These are phyloP conservation scores for Styphnolobium japonicum DNA, from an alignment of 306 rosid genomes.

Conservation along the genomic window DNA sequence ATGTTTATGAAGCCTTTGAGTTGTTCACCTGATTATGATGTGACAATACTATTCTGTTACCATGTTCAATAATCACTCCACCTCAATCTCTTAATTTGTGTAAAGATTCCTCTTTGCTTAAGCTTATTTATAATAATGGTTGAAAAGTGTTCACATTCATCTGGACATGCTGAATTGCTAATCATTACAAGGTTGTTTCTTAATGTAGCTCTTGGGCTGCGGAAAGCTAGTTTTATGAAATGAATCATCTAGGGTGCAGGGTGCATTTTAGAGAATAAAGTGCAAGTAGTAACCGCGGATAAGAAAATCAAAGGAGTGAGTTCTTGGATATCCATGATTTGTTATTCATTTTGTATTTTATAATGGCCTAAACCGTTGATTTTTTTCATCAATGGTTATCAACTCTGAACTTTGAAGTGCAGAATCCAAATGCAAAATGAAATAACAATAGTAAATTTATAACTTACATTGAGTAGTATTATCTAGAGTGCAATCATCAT, in stretches of 20 bases:
- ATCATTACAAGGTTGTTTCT: not conserved
- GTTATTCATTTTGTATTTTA: not conserved
- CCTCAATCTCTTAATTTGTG: not conserved
- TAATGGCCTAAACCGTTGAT: not conserved
- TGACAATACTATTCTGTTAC: not conserved
- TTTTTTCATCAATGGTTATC: not conserved
- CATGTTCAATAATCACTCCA: not conserved
- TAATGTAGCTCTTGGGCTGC: not conserved
- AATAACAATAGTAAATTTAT: not conserved
- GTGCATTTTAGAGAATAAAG: too few species aligned
- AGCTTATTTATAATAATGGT: not conserved
- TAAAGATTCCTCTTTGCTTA: not conserved
- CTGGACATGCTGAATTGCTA: not conserved
- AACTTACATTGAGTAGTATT: not conserved
- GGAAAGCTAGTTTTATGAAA: not conserved
- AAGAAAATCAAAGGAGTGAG: not conserved
- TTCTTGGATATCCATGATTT: not conserved
- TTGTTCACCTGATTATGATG: not conserved
- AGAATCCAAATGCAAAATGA: not conserved
- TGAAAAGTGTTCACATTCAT: not conserved
- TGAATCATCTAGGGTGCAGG: too few species aligned
- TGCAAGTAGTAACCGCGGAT: not conserved
- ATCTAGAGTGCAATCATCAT: not conserved
- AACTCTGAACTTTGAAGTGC: not conserved
- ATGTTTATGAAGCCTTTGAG: not conserved